Evolutionary conservation across 2,329 filamentous ascomycete species (phyloP).

Genomic region (Ceratocystis colombiana): DNA sequence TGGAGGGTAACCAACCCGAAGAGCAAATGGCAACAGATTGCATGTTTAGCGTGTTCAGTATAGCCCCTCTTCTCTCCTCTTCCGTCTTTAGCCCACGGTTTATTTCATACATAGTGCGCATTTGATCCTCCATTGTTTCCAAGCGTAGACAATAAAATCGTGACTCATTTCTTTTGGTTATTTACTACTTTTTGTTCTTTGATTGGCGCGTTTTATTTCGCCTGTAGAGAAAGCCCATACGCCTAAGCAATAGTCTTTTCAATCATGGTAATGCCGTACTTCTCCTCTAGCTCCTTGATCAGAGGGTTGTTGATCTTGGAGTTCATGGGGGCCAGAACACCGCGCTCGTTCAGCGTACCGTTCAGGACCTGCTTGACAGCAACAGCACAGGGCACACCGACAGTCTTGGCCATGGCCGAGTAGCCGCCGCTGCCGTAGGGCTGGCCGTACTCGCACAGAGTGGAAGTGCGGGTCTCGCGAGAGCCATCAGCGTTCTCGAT

Average conservation of each 20-base stretch:
- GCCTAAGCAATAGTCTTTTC: constrained; percentile 50
- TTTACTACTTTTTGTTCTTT: neutral
- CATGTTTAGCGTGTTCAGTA: constrained; percentile 12
- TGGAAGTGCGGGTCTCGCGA: constrained; percentile 68
- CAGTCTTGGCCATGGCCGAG: constrained; percentile 72
- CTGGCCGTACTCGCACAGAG: constrained; percentile 72
- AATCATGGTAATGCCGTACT: constrained; percentile 62
- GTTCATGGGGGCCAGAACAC: constrained; percentile 67
- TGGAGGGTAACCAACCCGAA: neutral
- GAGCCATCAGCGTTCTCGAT: constrained; percentile 73
- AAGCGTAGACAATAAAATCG: neutral
- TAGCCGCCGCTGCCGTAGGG: constrained; percentile 67
- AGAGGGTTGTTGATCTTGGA: constrained; percentile 61
- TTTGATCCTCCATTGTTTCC: neutral
- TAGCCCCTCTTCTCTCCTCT: neutral
- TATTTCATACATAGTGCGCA: constrained; percentile 3
- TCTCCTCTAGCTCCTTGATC: constrained; percentile 66
- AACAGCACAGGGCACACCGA: constrained; percentile 55
- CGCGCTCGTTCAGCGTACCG: constrained; percentile 61
- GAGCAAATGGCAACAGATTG: constrained; percentile 5
- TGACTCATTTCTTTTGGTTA: constrained; percentile 16
- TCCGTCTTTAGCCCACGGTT: neutral
- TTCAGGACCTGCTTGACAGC: constrained; percentile 71
- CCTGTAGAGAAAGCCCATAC: constrained; percentile 9
- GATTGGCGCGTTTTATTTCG: neutral